phyloP scores from a whole-genome alignment of 2,329 filamentous ascomycete genomes.

The Trichophyton equinum region DNA sequence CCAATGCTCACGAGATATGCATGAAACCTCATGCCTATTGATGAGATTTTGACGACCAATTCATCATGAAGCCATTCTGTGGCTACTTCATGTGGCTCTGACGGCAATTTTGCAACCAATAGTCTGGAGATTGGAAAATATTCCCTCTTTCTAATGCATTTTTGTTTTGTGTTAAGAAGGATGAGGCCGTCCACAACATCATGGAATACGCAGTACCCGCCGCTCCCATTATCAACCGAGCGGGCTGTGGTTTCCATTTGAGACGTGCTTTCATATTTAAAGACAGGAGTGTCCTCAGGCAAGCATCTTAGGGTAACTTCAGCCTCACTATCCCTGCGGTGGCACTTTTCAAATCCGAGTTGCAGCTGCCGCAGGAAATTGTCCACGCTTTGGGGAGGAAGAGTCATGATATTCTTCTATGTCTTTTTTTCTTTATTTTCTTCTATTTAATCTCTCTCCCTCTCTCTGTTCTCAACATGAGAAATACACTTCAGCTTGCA shows the following conservation, averaged over 20 bases:
- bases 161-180: background rate
- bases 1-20: background rate
- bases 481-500: too few relatives aligned
- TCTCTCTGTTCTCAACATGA: background rate
- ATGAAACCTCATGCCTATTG: background rate
- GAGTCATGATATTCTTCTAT: background rate
- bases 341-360: background rate
- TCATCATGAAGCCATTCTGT: background rate
- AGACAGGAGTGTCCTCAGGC: slow-evolving; percentile 7
- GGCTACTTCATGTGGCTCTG: slow-evolving; percentile 4
- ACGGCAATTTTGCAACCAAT: slow-evolving; percentile 2
- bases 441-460: background rate
- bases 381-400: background rate
- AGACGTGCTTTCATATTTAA: slow-evolving; percentile 7
- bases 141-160: background rate
- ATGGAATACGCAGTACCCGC: slow-evolving; percentile 7
- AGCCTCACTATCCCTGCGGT: slow-evolving; percentile 1
- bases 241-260: slow-evolving; percentile 6
- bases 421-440: background rate
- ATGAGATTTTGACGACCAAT: background rate
- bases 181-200: slow-evolving; percentile 1
- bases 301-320: slow-evolving; percentile 4
- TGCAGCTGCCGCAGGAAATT: background rate
- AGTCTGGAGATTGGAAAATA: background rate
- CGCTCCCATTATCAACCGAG: slow-evolving; percentile 4